Conservation (phyloP, 164 flowering plant genomes). For the Buxus sempervirens region DNA sequence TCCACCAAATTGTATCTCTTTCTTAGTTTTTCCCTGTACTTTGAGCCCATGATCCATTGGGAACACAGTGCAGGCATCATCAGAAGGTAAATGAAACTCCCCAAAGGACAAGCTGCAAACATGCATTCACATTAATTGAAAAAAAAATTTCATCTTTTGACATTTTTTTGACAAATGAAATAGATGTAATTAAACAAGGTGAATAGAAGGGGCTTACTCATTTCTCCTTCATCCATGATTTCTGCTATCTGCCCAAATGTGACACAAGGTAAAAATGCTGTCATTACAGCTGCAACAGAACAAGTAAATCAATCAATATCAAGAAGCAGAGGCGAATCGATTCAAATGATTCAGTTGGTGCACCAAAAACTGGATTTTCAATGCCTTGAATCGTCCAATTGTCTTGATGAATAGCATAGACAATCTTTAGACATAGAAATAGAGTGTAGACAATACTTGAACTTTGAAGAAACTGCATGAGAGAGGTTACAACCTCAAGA, state of each 20-base stretch:
- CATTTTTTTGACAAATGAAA: neutral
- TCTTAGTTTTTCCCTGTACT: conserved; percentile 44
- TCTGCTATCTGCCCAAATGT: conserved; percentile 67
- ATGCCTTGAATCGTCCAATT: neutral
- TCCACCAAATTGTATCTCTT: conserved; percentile 41
- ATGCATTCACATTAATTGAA: neutral
- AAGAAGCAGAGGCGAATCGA: neutral
- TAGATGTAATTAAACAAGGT: neutral
- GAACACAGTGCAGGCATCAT: conserved; percentile 39
- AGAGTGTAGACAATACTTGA: too few species aligned
- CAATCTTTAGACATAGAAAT: neutral
- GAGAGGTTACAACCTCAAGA: too few species aligned
- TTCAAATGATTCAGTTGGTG: neutral
- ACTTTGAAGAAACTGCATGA: too few species aligned
- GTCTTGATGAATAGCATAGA: neutral
- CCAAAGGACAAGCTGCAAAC: conserved; percentile 42
- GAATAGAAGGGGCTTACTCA: conserved; percentile 27
- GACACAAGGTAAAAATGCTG: conserved; percentile 44
- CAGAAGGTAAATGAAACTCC: conserved; percentile 35
- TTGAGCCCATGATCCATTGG: conserved; percentile 43
- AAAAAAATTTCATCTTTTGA: neutral
- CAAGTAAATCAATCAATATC: neutral
- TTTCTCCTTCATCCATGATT: conserved; percentile 44
- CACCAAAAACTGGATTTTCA: neutral
- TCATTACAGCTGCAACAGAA: conserved; percentile 41